Percentiles rank a stretch among this genome's conserved stretches.
Evolutionary conservation across 1,284 basidiomycete genomes (phyloP).

Genomic region (Cutaneotrichosporon curvatum): DNA sequence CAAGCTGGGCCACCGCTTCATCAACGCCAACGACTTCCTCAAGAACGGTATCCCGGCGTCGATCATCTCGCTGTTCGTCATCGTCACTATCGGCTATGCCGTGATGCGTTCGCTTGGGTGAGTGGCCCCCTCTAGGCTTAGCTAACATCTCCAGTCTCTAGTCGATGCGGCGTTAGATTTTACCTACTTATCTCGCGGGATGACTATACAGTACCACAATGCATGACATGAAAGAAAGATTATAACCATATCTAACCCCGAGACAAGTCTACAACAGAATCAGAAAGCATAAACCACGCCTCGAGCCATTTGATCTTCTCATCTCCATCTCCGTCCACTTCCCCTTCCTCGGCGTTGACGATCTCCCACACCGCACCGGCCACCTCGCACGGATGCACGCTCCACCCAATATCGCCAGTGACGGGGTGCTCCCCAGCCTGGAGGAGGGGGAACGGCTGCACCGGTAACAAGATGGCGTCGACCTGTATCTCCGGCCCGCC

Average conservation of each 20-base stretch:
- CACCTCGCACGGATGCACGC: constrained; percentile 32
- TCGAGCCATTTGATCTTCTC: constrained; percentile 27
- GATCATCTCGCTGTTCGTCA: constrained; percentile 73
- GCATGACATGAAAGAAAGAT: not conserved
- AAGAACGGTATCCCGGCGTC: constrained; percentile 90
- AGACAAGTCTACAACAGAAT: constrained; percentile 23
- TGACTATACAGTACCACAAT: not conserved
- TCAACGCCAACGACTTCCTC: constrained; percentile 80
- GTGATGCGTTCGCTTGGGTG: constrained; percentile 46
- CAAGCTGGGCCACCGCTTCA: constrained; percentile 81
- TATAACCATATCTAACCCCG: not conserved
- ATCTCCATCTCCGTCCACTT: constrained; percentile 4
- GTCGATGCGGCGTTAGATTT: no score
- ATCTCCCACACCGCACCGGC: constrained; percentile 24
- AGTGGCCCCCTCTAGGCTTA: no score
- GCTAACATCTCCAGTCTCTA: no score
- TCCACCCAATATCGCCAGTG: constrained; percentile 26
- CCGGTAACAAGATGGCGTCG: constrained; percentile 19
- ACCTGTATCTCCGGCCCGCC: not conserved
- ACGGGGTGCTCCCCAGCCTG: constrained; percentile 27
- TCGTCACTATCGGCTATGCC: constrained; percentile 70
- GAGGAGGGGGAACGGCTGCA: constrained; percentile 28
- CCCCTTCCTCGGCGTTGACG: constrained; percentile 5
- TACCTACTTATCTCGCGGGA: no score
- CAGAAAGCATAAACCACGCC: constrained; percentile 33